Conservation (phyloP, 148 eudicot genomes). For the Oxyria digyna region DNA sequence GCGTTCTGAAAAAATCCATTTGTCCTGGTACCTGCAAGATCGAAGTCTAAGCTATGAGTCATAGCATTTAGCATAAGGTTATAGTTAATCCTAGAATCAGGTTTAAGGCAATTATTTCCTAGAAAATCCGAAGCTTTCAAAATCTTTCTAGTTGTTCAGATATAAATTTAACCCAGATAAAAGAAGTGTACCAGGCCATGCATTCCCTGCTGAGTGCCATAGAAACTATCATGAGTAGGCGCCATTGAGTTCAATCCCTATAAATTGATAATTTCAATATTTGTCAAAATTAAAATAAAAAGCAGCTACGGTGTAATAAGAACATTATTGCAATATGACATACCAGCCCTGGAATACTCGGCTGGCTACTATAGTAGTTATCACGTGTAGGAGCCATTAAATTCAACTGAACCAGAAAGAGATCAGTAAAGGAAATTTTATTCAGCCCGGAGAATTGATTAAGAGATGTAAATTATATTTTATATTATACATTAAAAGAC, state of each 20-base stretch:
- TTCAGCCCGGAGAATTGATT: background rate
- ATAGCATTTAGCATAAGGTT: background rate
- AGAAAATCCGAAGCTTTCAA: background rate
- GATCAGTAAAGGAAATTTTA: conserved; percentile 3
- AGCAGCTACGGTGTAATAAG: background rate
- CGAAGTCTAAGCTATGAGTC: background rate
- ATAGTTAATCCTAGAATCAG: background rate
- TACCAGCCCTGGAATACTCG: conserved; percentile 83
- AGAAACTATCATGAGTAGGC: conserved; percentile 69
- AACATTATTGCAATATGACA: conserved; percentile 13
- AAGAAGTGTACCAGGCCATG: conserved; percentile 59
- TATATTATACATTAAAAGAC: background rate
- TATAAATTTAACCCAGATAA: background rate
- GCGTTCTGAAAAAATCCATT: conserved; percentile 81
- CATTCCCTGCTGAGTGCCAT: conserved; percentile 55
- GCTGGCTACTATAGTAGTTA: conserved; percentile 64
- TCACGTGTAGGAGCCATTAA: conserved; percentile 85
- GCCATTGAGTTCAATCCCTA: conserved; percentile 81
- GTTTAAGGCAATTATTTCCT: background rate
- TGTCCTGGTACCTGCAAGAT: conserved; percentile 51
- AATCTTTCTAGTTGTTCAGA: background rate
- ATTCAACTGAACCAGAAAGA: conserved; percentile 66
- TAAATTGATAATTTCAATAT: conserved; percentile 8
- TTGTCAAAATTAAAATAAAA: background rate
- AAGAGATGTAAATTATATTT: background rate